These are phyloP conservation scores for Ceriops zippeliana DNA, from an alignment of 345 rosid genomes.

Conservation along the genomic window DNA sequence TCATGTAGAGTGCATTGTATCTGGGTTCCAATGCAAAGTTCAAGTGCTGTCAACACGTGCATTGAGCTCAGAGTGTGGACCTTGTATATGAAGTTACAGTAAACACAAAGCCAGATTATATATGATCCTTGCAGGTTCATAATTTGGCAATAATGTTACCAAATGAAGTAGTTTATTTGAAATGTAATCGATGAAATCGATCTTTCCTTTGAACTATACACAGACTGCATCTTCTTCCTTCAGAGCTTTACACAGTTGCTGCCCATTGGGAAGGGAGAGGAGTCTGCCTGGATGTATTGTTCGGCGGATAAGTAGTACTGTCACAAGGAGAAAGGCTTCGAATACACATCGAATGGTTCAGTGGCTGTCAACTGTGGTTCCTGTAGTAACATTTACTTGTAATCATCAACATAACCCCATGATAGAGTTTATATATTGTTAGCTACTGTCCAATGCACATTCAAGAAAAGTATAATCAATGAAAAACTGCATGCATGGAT, in stretches of 20 bases:
- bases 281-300: too few relatives aligned
- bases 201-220: too few relatives aligned
- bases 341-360: constrained; percentile 59
- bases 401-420: background rate
- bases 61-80: too few relatives aligned
- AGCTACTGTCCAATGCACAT: background rate
- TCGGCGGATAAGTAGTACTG: background rate
- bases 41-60: too few relatives aligned
- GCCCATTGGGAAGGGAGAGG: too few relatives aligned
- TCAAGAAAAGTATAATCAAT: too few relatives aligned
- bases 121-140: background rate
- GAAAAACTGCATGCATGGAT: too few relatives aligned
- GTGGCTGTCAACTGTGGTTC: constrained; percentile 79
- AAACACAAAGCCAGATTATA: background rate
- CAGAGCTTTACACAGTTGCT: too few relatives aligned
- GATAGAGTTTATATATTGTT: background rate
- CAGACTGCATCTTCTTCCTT: too few relatives aligned
- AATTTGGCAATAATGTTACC: background rate
- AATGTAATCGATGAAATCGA: background rate
- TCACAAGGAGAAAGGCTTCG: constrained; percentile 58
- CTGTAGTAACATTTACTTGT: constrained; percentile 39
- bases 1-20: too few relatives aligned
- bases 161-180: background rate
- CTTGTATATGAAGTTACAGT: background rate
- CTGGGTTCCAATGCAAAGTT: too few relatives aligned